phyloP scores from a whole-genome alignment of 2,329 filamentous ascomycete genomes.

The Sporothrix sp. region DNA sequence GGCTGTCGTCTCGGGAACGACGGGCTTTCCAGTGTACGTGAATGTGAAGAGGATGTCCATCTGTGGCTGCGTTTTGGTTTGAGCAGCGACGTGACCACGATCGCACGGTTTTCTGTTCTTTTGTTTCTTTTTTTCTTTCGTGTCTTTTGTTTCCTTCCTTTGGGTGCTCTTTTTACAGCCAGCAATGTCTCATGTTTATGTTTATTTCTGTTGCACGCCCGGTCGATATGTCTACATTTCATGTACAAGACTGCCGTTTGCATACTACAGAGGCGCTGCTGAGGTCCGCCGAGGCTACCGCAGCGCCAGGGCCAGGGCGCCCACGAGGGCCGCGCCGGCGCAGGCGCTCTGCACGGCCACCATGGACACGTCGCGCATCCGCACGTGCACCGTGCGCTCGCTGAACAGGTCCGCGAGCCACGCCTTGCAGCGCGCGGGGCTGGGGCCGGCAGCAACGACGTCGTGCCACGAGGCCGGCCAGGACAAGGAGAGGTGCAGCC shows the following conservation, averaged over 20 bases:
- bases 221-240: no score
- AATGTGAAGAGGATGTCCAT: background rate
- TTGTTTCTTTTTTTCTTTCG: background rate
- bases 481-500: background rate
- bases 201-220: conserved; percentile 1
- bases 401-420: conserved; percentile 52
- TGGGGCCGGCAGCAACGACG: conserved; percentile 23
- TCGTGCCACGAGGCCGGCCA: conserved; percentile 32
- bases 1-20: no score
- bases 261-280: background rate
- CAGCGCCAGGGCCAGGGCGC: conserved; percentile 5
- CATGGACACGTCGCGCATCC: conserved; percentile 61
- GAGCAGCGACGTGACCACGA: background rate
- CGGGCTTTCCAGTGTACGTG: no score
- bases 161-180: background rate
- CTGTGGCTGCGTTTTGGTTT: background rate
- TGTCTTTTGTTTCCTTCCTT: background rate
- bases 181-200: no score
- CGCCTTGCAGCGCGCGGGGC: conserved; percentile 38
- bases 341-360: conserved; percentile 57
- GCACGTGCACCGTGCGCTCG: conserved; percentile 51
- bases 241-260: background rate
- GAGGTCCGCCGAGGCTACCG: background rate
- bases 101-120: background rate
- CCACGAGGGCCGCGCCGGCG: conserved; percentile 42